Evolutionary conservation across 176 grass and related monocot genomes (phyloP).

Genomic region (Guadua angustifolia): DNA sequence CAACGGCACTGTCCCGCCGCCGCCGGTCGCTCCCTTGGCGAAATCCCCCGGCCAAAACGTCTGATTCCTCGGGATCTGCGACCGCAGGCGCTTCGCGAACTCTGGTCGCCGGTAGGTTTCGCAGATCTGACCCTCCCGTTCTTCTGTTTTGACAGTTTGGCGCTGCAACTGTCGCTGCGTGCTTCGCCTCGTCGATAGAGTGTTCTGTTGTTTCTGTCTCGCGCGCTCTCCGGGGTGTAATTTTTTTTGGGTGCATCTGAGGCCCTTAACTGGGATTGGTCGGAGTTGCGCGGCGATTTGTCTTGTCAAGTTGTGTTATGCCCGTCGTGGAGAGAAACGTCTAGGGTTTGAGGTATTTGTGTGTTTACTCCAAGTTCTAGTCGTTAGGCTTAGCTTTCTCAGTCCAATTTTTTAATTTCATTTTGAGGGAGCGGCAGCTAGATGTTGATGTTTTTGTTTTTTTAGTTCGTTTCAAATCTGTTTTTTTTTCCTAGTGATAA

Average conservation of each 20-base stretch:
- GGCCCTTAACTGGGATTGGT: neutral
- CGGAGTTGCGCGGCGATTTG: neutral
- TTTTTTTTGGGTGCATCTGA: neutral
- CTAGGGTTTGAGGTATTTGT: slow-evolving; percentile 40
- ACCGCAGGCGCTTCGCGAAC: neutral
- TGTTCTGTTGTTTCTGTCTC: neutral
- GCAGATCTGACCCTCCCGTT: slow-evolving; percentile 8
- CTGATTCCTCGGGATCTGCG: neutral
- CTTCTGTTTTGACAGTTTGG: neutral
- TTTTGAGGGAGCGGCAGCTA: neutral
- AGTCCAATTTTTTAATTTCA: neutral
- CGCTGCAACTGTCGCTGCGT: neutral
- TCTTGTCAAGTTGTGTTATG: neutral
- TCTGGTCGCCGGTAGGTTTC: slow-evolving; percentile 18
- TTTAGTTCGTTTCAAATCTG: neutral
- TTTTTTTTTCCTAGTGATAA: neutral
- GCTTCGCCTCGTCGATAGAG: slow-evolving; percentile 2
- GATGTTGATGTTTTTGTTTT: neutral
- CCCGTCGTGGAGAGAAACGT: neutral
- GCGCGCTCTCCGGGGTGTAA: neutral
- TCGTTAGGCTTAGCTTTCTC: neutral
- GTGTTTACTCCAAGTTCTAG: neutral
- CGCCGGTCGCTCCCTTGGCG: slow-evolving; percentile 8
- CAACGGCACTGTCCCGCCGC: slow-evolving; percentile 1
- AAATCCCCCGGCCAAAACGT: neutral